phyloP scores from a whole-genome alignment of 805 yeast genomes.

The Priceomyces castillae region DNA sequence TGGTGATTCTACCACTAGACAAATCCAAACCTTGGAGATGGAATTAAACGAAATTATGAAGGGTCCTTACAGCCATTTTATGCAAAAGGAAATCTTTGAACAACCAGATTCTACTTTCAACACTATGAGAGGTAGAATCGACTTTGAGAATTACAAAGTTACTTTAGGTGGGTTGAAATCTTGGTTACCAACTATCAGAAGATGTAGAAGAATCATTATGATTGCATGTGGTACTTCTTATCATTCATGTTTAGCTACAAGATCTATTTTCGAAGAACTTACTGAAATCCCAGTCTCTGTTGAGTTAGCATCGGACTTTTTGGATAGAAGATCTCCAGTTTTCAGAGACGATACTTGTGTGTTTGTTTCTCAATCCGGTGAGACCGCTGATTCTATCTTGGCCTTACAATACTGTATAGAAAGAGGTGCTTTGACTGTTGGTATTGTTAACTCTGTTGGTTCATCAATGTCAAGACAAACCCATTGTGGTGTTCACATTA shows the following conservation, averaged over 20 bases:
- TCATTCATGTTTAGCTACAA: constrained; percentile 96
- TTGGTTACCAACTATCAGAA: constrained; percentile 82
- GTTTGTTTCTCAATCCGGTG: constrained; percentile 98
- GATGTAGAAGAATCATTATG: constrained; percentile 95
- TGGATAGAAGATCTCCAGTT: constrained; percentile 94
- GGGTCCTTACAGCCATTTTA: constrained; percentile 93
- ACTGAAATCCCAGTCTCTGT: constrained; percentile 93
- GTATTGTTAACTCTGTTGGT: constrained; percentile 97
- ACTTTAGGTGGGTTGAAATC: constrained; percentile 87
- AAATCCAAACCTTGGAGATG: constrained; percentile 94
- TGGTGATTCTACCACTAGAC: constrained; percentile 89
- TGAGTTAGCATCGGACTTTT: constrained; percentile 90
- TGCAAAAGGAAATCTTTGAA: constrained; percentile 98
- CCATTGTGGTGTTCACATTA: constrained; percentile 98
- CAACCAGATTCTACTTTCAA: constrained; percentile 98
- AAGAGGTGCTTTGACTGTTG: constrained; percentile 95
- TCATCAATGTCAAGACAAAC: constrained; percentile 95
- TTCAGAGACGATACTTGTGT: constrained; percentile 97
- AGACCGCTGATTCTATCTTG: constrained; percentile 95
- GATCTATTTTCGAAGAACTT: constrained; percentile 93
- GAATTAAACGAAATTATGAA: constrained; percentile 98
- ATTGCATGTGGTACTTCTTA: constrained; percentile 99
- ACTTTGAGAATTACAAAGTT: constrained; percentile 74
- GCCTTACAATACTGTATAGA: constrained; percentile 95
- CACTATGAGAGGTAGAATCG: constrained; percentile 99